Conservation (phyloP, 768 basidiomycete species). For the Holtermanniella nyarrowii region DNA sequence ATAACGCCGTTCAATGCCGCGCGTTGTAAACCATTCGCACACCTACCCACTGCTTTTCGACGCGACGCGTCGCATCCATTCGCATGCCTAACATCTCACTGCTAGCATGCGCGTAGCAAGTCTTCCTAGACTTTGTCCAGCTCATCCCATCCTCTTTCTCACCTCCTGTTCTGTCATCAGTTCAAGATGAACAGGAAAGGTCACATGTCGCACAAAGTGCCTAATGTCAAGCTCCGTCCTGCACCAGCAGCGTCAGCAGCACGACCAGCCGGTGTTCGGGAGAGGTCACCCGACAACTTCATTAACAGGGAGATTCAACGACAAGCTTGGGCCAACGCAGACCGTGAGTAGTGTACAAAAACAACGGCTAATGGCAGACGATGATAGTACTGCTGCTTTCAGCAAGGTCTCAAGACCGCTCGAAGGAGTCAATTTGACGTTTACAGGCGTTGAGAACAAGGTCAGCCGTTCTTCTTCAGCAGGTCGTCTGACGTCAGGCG, state of each 20-base stretch:
- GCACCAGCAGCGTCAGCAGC: conserved; percentile 14
- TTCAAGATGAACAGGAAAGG: conserved; percentile 33
- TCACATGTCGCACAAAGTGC: conserved; percentile 40
- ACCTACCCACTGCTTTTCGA: no score
- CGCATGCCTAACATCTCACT: no score
- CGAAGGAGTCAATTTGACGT: conserved; percentile 19
- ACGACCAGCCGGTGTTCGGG: neutral
- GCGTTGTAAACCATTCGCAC: neutral
- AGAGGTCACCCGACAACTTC: conserved; percentile 14
- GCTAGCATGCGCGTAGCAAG: no score
- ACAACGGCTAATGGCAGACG: neutral
- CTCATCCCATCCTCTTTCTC: no score
- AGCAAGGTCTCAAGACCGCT: conserved; percentile 17
- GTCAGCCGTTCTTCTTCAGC: conserved; percentile 13
- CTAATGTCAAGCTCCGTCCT: conserved; percentile 42
- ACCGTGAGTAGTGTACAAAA: conserved; percentile 16
- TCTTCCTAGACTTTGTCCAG: no score
- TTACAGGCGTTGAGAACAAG: conserved; percentile 33
- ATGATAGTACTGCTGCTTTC: conserved; percentile 11
- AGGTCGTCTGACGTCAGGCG: conserved; percentile 45
- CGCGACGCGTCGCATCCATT: no score
- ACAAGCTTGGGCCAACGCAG: conserved; percentile 19
- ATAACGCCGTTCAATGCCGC: neutral
- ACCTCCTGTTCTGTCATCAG: no score
- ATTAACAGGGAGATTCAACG: conserved; percentile 28